These are phyloP conservation scores for Fabrea salina DNA, from an alignment of 169 alveolate species.

Conservation along the genomic window DNA sequence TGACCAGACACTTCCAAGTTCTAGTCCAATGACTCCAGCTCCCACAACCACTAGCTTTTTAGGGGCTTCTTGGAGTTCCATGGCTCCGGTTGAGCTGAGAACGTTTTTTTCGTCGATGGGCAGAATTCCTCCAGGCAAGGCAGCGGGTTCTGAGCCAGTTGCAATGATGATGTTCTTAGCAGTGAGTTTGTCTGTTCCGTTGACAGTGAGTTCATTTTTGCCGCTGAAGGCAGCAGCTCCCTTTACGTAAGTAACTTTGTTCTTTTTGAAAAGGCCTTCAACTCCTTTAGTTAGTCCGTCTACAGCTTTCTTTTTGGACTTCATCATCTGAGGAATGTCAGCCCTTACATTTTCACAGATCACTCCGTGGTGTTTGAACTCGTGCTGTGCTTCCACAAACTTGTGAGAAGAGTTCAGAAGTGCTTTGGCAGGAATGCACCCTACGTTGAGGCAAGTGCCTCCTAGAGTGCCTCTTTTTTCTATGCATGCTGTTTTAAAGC, in stretches of 20 bases:
- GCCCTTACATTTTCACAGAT: constrained; percentile 47
- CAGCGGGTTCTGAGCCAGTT: constrained; percentile 92
- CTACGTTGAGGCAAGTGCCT: constrained; percentile 99
- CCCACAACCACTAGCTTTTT: constrained; percentile 92
- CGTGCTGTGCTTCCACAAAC: constrained; percentile 76
- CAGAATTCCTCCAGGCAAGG: constrained; percentile 79
- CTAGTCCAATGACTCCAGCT: constrained; percentile 99
- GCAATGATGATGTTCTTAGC: constrained; percentile 91
- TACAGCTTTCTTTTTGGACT: constrained; percentile 83
- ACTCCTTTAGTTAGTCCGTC: constrained; percentile 89
- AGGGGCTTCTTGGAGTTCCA: constrained; percentile 81
- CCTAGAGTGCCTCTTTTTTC: constrained; percentile 95
- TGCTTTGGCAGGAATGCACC: constrained; percentile 97
- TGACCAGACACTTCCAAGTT: constrained; percentile 93
- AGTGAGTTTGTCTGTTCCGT: constrained; percentile 50
- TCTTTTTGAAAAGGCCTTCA: constrained; percentile 89
- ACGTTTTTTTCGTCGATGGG: constrained; percentile 82
- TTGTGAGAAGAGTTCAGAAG: constrained; percentile 92
- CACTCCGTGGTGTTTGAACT: constrained; percentile 75
- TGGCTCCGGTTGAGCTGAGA: constrained; percentile 81
- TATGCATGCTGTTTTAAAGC: constrained; percentile 93
- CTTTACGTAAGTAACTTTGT: constrained; percentile 86
- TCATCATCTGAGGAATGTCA: constrained; percentile 82
- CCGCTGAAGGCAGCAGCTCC: constrained; percentile 74
- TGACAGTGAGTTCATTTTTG: constrained; percentile 50